A percentile compares a stretch with the other conserved stretches of the same genome.
phyloP scores from a whole-genome alignment of 441 rosid genomes.

The Euphorbia celastroides region DNA sequence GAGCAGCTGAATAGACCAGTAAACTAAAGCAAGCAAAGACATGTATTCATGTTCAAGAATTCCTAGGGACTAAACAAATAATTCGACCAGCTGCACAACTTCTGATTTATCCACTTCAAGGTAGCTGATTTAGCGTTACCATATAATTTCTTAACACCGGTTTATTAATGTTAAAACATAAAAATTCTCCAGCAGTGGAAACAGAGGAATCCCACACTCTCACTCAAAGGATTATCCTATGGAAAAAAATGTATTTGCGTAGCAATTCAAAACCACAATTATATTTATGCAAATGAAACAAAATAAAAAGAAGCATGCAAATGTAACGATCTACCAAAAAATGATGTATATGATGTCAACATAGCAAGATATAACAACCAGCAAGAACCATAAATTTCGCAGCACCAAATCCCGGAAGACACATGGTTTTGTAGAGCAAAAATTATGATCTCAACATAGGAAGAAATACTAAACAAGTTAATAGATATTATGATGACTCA shows the following conservation, averaged over 20 bases:
- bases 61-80: too few relatives aligned
- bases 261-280: neutral
- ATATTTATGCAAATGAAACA: neutral
- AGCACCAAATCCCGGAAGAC: neutral
- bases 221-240: neutral
- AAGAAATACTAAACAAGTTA: neutral
- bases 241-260: neutral
- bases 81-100: too few relatives aligned
- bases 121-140: too few relatives aligned
- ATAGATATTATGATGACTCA: neutral
- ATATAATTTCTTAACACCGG: too few relatives aligned
- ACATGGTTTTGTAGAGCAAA: neutral
- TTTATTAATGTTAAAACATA: neutral
- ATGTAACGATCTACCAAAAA: neutral
- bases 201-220: neutral
- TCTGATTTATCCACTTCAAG: too few relatives aligned
- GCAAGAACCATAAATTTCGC: too few relatives aligned
- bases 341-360: too few relatives aligned
- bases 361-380: neutral
- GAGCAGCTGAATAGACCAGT: too few relatives aligned
- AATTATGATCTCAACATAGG: neutral
- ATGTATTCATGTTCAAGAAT: too few relatives aligned
- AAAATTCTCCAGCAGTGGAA: neutral
- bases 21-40: too few relatives aligned
- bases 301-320: neutral